Evolutionary conservation across 1,139 yeast genomes (phyloP).

Genomic region (Tardiomyces digboiensis): DNA sequence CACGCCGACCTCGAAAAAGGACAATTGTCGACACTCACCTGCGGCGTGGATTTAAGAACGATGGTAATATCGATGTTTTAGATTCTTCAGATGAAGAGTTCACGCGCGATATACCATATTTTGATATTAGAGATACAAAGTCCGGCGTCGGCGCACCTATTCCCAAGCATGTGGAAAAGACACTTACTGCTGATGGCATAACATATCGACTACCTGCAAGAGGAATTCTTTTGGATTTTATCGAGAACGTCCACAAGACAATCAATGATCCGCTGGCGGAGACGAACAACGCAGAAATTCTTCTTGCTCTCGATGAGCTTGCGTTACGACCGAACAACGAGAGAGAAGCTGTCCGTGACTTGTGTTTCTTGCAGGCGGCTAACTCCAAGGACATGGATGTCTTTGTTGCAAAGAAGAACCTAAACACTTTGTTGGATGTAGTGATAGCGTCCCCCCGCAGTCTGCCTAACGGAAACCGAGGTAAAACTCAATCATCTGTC

Average conservation of each 20-base stretch:
- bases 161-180: slow-evolving; percentile 29
- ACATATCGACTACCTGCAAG: slow-evolving; percentile 63
- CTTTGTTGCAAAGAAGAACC: slow-evolving; percentile 18
- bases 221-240: slow-evolving; percentile 67
- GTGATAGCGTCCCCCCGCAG: slow-evolving; percentile 11
- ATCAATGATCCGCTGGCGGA: slow-evolving; percentile 17
- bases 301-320: slow-evolving; percentile 25
- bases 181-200: slow-evolving; percentile 38
- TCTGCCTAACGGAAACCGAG: background rate
- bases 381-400: slow-evolving; percentile 18
- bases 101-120: slow-evolving; percentile 16
- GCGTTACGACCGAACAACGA: slow-evolving; percentile 21
- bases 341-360: slow-evolving; percentile 27
- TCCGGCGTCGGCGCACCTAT: slow-evolving; percentile 40
- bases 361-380: slow-evolving; percentile 20
- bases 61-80: slow-evolving; percentile 58
- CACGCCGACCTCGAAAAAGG: slow-evolving; percentile 46
- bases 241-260: slow-evolving; percentile 30
- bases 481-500: background rate
- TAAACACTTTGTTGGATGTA: slow-evolving; percentile 33
- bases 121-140: slow-evolving; percentile 31
- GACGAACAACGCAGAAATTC: slow-evolving; percentile 17
- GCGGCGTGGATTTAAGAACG: slow-evolving; percentile 51
- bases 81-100: slow-evolving; percentile 25
- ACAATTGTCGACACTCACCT: slow-evolving; percentile 45